Base-by-base conservation (phyloP, 768 basidiomycete genomes). In the Epithele typhae region DNA sequence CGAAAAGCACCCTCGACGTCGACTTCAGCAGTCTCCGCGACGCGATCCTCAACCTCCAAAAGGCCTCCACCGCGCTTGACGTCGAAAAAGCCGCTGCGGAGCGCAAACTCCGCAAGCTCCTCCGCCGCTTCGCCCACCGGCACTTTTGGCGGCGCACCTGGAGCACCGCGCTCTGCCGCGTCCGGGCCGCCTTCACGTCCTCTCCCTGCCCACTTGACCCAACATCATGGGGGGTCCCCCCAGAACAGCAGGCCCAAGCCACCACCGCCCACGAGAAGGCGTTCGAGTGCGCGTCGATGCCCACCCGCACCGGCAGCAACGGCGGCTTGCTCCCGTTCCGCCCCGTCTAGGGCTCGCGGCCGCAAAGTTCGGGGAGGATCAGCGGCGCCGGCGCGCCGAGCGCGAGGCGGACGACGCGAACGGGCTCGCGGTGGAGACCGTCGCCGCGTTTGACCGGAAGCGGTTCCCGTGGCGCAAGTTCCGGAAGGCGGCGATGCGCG, bases 401-500 rank as follows among this genome's bases (percentile, higher is more conserved):
- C 33, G 27, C 43, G 41, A 19, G 37, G 43, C 19, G 2, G 40
- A 15, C 10, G 40, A 27, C 41, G 35, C 4, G 8, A 19, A 23
- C 12, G 37, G 4, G 2, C n/a, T n/a, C n/a, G n/a, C n/a, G n/a
- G n/a, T n/a, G n/a, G n/a, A n/a, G n/a, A n/a, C 12, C 11, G 23
- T 11, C 25, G 41, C 17, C 12, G 17, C n/a, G 10, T 14, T 25
- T 22, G 35, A 44, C 39, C 24, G 41, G 38, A 44, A 33, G 23
- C n/a, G 17, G 32, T 38, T 40, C 24, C 46, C 46, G 18, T 19
- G 51, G 19, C 68, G 64, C 39, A 68, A 76, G 52, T 63, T 90
- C 49, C 68, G 78, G 51, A 72, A 71, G 56, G 84, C 81, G 5
- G 78, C 71, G 3, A 76, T 74, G 57, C 77, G 80, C 21, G 76